These are phyloP conservation scores for Xylariales sp. DNA, from an alignment of 2,329 filamentous ascomycete genomes.

Conservation along the genomic window DNA sequence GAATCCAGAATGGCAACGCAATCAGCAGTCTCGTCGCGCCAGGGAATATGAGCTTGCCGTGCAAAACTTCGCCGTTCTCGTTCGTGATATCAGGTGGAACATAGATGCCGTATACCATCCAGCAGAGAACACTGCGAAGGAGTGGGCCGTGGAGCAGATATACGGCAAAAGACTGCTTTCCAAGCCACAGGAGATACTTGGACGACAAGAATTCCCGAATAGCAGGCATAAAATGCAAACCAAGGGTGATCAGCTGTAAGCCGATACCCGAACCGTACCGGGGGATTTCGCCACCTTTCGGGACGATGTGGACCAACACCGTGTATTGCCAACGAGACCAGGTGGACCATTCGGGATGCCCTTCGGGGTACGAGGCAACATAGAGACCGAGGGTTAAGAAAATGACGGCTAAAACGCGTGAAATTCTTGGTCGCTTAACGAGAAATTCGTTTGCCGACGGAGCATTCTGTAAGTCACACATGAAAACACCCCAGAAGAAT, in stretches of 20 bases:
- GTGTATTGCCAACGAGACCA: constrained; percentile 64
- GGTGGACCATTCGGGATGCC: constrained; percentile 61
- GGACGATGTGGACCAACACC: constrained; percentile 59
- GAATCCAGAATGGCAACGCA: constrained; percentile 58
- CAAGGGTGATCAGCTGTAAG: constrained; percentile 49
- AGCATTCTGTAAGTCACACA: constrained; percentile 68
- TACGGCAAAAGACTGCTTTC: constrained; percentile 72
- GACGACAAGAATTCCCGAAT: constrained; percentile 65
- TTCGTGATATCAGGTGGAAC: constrained; percentile 53
- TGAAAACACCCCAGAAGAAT: constrained; percentile 71
- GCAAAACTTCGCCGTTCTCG: constrained; percentile 52
- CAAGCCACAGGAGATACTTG: constrained; percentile 69
- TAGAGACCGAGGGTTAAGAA: constrained; percentile 65
- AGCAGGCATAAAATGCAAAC: constrained; percentile 49
- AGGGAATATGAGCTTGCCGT: constrained; percentile 54
- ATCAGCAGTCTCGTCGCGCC: constrained; percentile 53
- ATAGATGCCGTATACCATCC: constrained; percentile 66
- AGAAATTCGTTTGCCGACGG: constrained; percentile 60
- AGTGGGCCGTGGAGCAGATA: constrained; percentile 73
- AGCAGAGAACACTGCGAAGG: constrained; percentile 68
- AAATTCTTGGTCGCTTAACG: constrained; percentile 56
- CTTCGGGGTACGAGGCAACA: constrained; percentile 70
- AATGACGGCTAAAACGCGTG: constrained; percentile 58
- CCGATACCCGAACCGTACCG: constrained; percentile 55
- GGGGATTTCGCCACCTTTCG: constrained; percentile 58